Conservation (phyloP, 805 yeast genomes). For the Kazachstania taianensis region DNA sequence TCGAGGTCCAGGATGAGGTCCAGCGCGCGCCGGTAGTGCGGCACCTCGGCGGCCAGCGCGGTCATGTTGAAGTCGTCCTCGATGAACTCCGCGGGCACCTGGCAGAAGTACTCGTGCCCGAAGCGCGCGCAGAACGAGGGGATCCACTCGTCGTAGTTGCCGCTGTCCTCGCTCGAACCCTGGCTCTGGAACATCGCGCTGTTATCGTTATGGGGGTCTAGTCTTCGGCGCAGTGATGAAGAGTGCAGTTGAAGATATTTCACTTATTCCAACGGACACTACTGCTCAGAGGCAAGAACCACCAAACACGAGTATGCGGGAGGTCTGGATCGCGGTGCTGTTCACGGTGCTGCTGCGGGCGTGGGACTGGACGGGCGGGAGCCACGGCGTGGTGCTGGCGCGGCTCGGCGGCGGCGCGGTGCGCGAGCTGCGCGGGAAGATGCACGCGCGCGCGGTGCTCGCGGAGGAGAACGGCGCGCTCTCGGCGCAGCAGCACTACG, state of each 20-base stretch:
- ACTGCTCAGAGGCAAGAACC: too few relatives aligned
- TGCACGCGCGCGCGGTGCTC: slow-evolving; percentile 37
- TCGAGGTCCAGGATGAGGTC: slow-evolving; percentile 86
- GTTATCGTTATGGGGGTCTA: too few relatives aligned
- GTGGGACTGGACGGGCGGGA: too few relatives aligned
- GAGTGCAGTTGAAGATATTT: too few relatives aligned
- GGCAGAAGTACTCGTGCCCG: slow-evolving; percentile 86
- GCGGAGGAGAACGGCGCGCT: slow-evolving; percentile 47
- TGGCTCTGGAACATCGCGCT: too few relatives aligned
- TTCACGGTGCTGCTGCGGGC: too few relatives aligned
- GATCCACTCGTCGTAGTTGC: slow-evolving; percentile 59
- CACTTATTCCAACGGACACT: too few relatives aligned
- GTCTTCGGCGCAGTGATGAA: too few relatives aligned
- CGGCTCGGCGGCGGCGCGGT: background rate
- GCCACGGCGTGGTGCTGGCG: too few relatives aligned
- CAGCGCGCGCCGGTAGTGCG: slow-evolving; percentile 83
- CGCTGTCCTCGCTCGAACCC: slow-evolving; percentile 25
- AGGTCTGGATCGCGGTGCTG: too few relatives aligned
- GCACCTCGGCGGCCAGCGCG: slow-evolving; percentile 75
- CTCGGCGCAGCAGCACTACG: slow-evolving; percentile 89
- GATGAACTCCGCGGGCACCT: slow-evolving; percentile 83
- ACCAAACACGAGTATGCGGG: too few relatives aligned
- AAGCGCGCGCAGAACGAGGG: slow-evolving; percentile 66
- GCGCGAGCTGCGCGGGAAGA: slow-evolving; percentile 11
- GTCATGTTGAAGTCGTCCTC: slow-evolving; percentile 96